Evolutionary conservation across 1,284 basidiomycete species (phyloP), one percentile per base, ranked within the genome.

Genomic region (Pseudozyma hubeiensis): DNA sequence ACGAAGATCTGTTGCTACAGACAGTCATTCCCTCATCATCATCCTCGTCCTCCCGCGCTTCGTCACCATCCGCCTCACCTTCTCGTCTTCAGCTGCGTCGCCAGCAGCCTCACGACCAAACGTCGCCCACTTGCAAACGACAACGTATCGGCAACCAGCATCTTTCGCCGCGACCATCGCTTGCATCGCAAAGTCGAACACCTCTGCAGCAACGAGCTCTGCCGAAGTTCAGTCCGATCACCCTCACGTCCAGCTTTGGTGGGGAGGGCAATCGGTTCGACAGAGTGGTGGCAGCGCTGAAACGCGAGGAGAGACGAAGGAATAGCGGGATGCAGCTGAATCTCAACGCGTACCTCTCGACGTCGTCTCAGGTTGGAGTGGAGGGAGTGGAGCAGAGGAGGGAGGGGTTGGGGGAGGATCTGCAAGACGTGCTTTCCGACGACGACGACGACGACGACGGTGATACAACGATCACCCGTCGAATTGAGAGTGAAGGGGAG

Each of bases 1-100:
- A 68, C 40, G 64, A 68, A 40, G 70, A 73, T 9, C 19, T 60
- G 5, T 56, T 72, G 4, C 51, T 64, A 1, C 53, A 70, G 14
- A 30, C 17, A 6, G 44, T 48, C 11, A 24, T 59, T 14, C 10
- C 39, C 5, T 48, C 54, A 10, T 39, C 62, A 14, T 30, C 43
- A 3, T 47, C 60, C 5, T 53, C 47, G 6, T 35, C 48, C 1
- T 35, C 45, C 5, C 19, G 48, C 24, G 33, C 57, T 13, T 29
- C 45, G n/a, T 57, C 53, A n/a, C 35, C 61, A 5, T 44, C 51
- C 11, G 44, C 51, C 13, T 31, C 50, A 2, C 48, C 16, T 10
- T n/a, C 16, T 13, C 50, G 44, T n/a, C 43, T 34, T 16, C n/a
- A 24, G n/a, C 6, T 24, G 17, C 10, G 11, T 14, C 34, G 6